phyloP scores from a whole-genome alignment of 2,329 filamentous ascomycete genomes.

The Apiospora hydei region DNA sequence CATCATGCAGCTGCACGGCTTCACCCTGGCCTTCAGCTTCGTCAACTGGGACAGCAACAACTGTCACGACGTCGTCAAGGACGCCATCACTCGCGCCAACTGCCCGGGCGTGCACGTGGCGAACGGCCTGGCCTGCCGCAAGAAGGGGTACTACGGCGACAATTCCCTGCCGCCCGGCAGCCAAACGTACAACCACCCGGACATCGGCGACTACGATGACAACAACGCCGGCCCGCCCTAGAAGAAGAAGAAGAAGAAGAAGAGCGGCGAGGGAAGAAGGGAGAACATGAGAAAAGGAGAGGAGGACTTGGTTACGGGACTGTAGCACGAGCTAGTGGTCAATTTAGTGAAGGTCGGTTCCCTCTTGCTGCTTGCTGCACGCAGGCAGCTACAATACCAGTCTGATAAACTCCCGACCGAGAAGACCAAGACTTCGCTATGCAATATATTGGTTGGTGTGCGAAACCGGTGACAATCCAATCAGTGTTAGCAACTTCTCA shows the following conservation, averaged over 20 bases:
- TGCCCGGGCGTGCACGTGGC: background rate
- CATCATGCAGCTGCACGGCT: background rate
- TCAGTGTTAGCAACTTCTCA: background rate
- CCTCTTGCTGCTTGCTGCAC: background rate
- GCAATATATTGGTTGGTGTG: background rate
- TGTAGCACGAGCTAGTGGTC: background rate
- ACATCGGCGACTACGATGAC: background rate
- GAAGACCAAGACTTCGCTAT: background rate
- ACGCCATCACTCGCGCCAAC: background rate
- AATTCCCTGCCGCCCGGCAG: background rate
- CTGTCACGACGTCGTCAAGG: background rate
- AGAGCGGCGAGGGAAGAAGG: background rate
- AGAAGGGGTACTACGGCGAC: slow-evolving; percentile 13
- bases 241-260: background rate
- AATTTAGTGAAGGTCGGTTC: background rate
- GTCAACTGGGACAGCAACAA: background rate
- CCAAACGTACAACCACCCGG: background rate
- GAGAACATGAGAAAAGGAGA: background rate
- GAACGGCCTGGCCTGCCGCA: background rate
- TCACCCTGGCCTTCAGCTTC: background rate
- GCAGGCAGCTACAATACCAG: background rate
- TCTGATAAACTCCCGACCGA: background rate
- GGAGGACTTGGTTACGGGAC: background rate
- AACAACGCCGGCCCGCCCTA: background rate
- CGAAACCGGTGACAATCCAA: background rate